Evolutionary conservation across 1,284 basidiomycete species (phyloP).

Genomic region (Moniliophthora roreri): DNA sequence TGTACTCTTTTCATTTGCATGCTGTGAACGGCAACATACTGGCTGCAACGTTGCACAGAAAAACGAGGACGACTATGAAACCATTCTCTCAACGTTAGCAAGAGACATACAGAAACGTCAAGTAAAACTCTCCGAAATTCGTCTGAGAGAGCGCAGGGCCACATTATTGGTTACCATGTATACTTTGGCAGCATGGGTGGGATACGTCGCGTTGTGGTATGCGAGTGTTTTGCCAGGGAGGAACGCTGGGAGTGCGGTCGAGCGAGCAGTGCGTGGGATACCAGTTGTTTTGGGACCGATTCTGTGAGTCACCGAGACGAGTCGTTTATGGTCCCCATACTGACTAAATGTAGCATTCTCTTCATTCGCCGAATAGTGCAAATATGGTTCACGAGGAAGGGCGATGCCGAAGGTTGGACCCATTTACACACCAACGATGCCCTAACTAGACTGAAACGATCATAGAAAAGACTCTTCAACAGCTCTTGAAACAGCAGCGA

Average conservation of each 20-base stretch:
- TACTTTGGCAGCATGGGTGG: conserved; percentile 77
- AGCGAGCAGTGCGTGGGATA: conserved; percentile 46
- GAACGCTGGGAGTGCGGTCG: conserved; percentile 36
- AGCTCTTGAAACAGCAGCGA: conserved; percentile 78
- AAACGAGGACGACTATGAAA: conserved; percentile 67
- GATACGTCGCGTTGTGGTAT: conserved; percentile 86
- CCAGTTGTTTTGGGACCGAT: conserved; percentile 77
- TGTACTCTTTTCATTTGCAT: background rate
- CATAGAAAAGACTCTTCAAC: conserved; percentile 78
- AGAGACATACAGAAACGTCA: conserved; percentile 75
- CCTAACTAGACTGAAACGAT: background rate
- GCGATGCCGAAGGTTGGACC: conserved; percentile 79
- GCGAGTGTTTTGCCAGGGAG: conserved; percentile 53
- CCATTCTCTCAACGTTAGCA: conserved; percentile 62
- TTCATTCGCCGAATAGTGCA: conserved; percentile 83
- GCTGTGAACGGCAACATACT: too few species aligned
- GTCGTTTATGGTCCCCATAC: conserved; percentile 9
- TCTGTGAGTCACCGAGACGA: conserved; percentile 53
- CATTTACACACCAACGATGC: background rate
- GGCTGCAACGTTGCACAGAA: conserved; percentile 23
- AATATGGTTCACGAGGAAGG: conserved; percentile 85
- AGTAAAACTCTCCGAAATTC: conserved; percentile 83
- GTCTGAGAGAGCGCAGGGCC: conserved; percentile 81
- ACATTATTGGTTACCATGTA: conserved; percentile 83
- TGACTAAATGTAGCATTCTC: conserved; percentile 59